Base-by-base conservation (phyloP, 2,329 filamentous ascomycete genomes). In the Neoarthrinium moseri region DNA sequence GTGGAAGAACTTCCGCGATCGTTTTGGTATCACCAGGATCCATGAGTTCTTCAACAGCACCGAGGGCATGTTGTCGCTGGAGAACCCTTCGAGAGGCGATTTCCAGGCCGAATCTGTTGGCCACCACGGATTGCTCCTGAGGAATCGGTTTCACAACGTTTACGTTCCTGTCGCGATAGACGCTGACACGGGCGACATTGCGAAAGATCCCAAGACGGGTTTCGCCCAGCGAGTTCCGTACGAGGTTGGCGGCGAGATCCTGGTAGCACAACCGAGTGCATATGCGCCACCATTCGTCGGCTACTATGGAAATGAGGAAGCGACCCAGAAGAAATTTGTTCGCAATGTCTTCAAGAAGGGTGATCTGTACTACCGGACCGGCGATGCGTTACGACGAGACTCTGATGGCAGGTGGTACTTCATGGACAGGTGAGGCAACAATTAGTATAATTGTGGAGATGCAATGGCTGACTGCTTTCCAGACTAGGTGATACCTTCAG, bases 11-110 rank as follows among this genome's bases (percentile, higher is more conserved):
- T 88, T 88, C 62, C 68, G 77, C 32, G 77, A 84, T 38, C 74
- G 83, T 11, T 87, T 86, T 59, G 77, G 75, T 42, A 77, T 87
- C 52, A 65, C 73, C 11, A 74, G 78, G 22, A 79, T 91, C 2
- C 72, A 70, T 49, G 87, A 91, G 63, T 90, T 91, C 67, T 91
- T 89, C 73, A 87, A 86, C 61, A 87, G 83, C 47, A 88, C 84
- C 1, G 87, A 91, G 64, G 85, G 86, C 23, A 74, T 89, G 40
- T 77, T 91, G 55, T 63, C 65, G 0, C 67, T 90, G 8, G 64
- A 81, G 45, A 87, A 87, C 56, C 63, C 74, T 18, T 78, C 77
- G 44, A 69, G 74, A 43, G 79, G 86, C 2, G 80, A 83, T 20
- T 90, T 82, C 60, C 72, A 77, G 4, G 74, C 79, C 6, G 76